Evolutionary conservation across 305 asterid genomes (phyloP).

Genomic region (Coffea humblotiana): DNA sequence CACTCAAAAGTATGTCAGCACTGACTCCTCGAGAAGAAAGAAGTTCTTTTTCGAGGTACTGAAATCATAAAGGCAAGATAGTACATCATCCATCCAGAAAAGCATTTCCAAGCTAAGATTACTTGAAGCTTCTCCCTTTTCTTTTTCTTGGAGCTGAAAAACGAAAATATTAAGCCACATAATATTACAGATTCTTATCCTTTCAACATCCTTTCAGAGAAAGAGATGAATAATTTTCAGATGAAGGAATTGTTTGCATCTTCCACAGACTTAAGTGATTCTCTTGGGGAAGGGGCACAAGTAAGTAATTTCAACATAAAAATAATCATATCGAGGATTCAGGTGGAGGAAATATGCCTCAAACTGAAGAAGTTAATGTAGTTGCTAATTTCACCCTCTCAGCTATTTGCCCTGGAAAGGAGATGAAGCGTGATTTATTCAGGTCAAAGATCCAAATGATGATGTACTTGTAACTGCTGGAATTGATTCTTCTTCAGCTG

Average conservation of each 20-base stretch:
- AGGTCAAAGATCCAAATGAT: slow-evolving; percentile 35
- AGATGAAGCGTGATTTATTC: slow-evolving; percentile 30
- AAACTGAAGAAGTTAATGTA: slow-evolving; percentile 33
- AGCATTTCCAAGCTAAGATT: slow-evolving; percentile 76
- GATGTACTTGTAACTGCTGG: slow-evolving; percentile 38
- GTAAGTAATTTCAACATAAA: slow-evolving; percentile 23
- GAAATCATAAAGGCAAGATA: slow-evolving; percentile 36
- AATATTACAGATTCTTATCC: slow-evolving; percentile 51
- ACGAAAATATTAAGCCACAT: slow-evolving; percentile 43
- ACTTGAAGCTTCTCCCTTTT: slow-evolving; percentile 62
- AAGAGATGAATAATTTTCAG: slow-evolving; percentile 24
- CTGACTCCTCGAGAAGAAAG: slow-evolving; percentile 48
- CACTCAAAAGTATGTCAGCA: slow-evolving; percentile 38
- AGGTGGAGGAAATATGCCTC: slow-evolving; percentile 27
- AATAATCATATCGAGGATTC: slow-evolving; percentile 33
- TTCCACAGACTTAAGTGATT: slow-evolving; percentile 23
- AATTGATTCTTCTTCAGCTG: slow-evolving; percentile 51
- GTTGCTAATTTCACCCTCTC: slow-evolving; percentile 23
- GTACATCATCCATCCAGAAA: slow-evolving; percentile 64
- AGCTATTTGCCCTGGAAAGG: slow-evolving; percentile 41
- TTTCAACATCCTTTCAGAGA: slow-evolving; percentile 34
- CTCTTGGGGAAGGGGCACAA: slow-evolving; percentile 28
- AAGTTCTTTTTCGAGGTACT: slow-evolving; percentile 39
- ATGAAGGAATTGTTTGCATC: slow-evolving; percentile 35
- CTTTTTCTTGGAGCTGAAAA: slow-evolving; percentile 59